phyloP scores from a whole-genome alignment of 169 alveolate genomes.

The Babesia ovata region DNA sequence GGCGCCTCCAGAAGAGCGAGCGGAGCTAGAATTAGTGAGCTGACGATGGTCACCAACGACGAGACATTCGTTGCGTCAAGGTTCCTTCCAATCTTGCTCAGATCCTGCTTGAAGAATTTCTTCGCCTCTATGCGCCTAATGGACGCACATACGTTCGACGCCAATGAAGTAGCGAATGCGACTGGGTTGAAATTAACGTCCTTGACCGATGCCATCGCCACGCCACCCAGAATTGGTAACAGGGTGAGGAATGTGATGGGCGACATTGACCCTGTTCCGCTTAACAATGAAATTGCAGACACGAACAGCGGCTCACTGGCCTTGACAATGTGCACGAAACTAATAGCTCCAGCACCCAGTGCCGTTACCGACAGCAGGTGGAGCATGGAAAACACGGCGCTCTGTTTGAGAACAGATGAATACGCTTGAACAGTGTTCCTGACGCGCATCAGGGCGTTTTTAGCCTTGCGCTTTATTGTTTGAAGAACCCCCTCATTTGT shows the following conservation, averaged over 20 bases:
- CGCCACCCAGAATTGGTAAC: slow-evolving; percentile 78
- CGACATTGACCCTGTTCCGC: slow-evolving; percentile 56
- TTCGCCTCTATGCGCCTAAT: slow-evolving; percentile 73
- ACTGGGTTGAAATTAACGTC: slow-evolving; percentile 60
- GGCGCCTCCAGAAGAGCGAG: slow-evolving; percentile 48
- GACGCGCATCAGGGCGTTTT: slow-evolving; percentile 26
- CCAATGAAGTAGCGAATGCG: slow-evolving; percentile 67
- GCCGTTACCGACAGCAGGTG: slow-evolving; percentile 74
- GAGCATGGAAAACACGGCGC: slow-evolving; percentile 64
- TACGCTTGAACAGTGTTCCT: slow-evolving; percentile 39
- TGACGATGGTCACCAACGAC: slow-evolving; percentile 59
- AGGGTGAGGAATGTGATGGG: slow-evolving; percentile 72
- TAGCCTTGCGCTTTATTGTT: slow-evolving; percentile 20
- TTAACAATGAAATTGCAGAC: slow-evolving; percentile 65
- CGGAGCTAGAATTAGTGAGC: slow-evolving; percentile 74
- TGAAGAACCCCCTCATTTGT: slow-evolving; percentile 13
- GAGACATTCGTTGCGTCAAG: slow-evolving; percentile 70
- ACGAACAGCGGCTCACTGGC: slow-evolving; percentile 76
- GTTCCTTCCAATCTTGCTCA: slow-evolving; percentile 71
- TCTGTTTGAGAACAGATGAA: slow-evolving; percentile 56
- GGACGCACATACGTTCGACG: slow-evolving; percentile 67
- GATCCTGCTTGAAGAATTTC: slow-evolving; percentile 70
- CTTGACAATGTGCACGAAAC: slow-evolving; percentile 74
- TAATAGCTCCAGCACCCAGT: slow-evolving; percentile 73
- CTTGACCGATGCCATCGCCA: slow-evolving; percentile 74